phyloP scores from a whole-genome alignment of 768 basidiomycete species.

The Rhizopogon vinicolor region DNA sequence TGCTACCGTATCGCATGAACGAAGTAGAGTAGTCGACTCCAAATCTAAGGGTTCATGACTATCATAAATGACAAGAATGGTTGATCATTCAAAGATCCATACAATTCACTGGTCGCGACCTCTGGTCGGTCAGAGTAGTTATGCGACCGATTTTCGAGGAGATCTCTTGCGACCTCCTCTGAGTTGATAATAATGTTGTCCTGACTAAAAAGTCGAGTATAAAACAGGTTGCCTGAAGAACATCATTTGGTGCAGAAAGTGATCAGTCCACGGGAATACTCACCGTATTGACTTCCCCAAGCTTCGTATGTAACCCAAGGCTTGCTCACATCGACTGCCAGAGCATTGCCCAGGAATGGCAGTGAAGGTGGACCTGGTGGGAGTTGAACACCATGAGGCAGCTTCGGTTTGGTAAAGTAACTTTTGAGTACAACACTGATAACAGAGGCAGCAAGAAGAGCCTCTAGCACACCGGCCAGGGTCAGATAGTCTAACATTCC shows the following conservation, averaged over 20 bases:
- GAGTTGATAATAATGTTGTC: conserved; percentile 10
- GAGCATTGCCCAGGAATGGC: background rate
- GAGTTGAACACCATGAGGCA: background rate
- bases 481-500: too few relatives aligned
- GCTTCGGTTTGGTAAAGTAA: background rate
- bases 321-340: background rate
- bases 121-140: conserved; percentile 9
- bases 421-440: background rate
- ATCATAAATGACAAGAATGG: background rate
- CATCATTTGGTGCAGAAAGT: background rate
- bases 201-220: conserved; percentile 3
- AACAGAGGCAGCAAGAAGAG: background rate
- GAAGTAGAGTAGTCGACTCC: conserved; percentile 4
- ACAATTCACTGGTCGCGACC: conserved; percentile 4
- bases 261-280: background rate
- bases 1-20: conserved; percentile 10
- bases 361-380: background rate
- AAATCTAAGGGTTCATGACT: background rate
- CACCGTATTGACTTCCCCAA: background rate
- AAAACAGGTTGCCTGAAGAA: conserved; percentile 2
- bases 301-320: background rate
- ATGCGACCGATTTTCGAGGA: conserved; percentile 7
- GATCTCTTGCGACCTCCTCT: conserved; percentile 7
- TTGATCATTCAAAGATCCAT: background rate
- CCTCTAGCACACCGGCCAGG: too few relatives aligned